phyloP scores from a whole-genome alignment of 169 alveolate genomes.

The Theileria luwenshuni region DNA sequence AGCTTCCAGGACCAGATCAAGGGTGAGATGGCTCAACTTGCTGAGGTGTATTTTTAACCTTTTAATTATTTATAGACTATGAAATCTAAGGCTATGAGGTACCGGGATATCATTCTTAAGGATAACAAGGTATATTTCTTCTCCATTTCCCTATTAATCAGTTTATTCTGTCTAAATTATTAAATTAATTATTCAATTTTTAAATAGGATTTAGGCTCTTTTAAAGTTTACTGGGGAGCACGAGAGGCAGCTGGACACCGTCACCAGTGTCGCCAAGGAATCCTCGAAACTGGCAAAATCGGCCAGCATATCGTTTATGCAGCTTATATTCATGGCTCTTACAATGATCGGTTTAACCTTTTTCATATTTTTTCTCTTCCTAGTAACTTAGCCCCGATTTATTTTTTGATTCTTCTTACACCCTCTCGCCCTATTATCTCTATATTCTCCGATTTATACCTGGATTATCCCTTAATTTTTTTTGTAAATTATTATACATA shows the following conservation, averaged over 20 bases:
- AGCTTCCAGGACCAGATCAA: constrained; percentile 49
- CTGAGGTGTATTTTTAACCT: constrained; percentile 39
- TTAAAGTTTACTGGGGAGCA: constrained; percentile 55
- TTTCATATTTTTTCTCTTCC: constrained; percentile 51
- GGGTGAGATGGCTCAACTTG: constrained; percentile 62
- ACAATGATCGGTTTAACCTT: constrained; percentile 33
- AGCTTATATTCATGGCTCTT: constrained; percentile 51
- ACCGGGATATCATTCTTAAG: constrained; percentile 61
- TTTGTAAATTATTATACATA: no score
- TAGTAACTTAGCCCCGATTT: background rate
- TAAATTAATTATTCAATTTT: background rate
- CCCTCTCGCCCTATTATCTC: no score
- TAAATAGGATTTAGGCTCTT: constrained; percentile 25
- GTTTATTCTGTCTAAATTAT: background rate
- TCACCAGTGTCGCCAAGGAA: constrained; percentile 48
- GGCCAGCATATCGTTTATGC: constrained; percentile 36
- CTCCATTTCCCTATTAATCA: background rate
- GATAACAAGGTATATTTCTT: constrained; percentile 45
- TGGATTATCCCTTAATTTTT: no score
- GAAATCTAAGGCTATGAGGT: constrained; percentile 68
- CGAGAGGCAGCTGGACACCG: constrained; percentile 70
- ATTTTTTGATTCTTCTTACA: background rate
- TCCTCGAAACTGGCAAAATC: constrained; percentile 33
- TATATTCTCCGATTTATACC: no score
- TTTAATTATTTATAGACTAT: constrained; percentile 17